phyloP scores from a whole-genome alignment of 441 rosid species.

The Aquilaria agallochum region DNA sequence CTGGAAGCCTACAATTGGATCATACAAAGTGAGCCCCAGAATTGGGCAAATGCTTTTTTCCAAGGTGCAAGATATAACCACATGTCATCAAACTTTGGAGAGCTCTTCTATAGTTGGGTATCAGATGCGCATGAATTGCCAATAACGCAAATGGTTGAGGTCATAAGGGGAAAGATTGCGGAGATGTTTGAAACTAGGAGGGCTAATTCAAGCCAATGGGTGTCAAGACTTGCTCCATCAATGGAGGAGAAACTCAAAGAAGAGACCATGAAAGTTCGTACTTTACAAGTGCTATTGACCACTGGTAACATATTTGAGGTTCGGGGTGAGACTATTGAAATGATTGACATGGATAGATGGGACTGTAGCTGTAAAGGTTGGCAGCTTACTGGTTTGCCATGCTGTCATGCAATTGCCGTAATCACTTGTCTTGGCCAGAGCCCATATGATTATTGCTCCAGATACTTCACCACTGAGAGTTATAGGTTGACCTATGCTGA shows the following conservation, averaged over 20 bases:
- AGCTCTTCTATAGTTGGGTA: slow-evolving; percentile 75
- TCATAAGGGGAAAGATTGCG: slow-evolving; percentile 66
- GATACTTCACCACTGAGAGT: slow-evolving; percentile 62
- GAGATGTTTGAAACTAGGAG: slow-evolving; percentile 51
- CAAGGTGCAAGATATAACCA: slow-evolving; percentile 86
- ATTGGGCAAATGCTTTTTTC: slow-evolving; percentile 87
- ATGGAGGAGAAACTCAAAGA: slow-evolving; percentile 76
- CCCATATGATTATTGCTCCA: slow-evolving; percentile 73
- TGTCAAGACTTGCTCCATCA: slow-evolving; percentile 64
- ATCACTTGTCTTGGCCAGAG: slow-evolving; percentile 45
- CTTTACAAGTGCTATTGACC: slow-evolving; percentile 49
- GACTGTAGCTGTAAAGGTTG: slow-evolving; percentile 87
- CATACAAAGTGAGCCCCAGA: slow-evolving; percentile 71
- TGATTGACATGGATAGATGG: slow-evolving; percentile 66
- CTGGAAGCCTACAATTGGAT: slow-evolving; percentile 83
- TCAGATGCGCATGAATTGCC: slow-evolving; percentile 82
- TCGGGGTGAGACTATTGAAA: slow-evolving; percentile 69
- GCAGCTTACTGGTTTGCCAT: slow-evolving; percentile 85
- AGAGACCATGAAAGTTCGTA: slow-evolving; percentile 45
- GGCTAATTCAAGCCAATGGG: slow-evolving; percentile 47
- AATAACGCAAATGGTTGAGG: slow-evolving; percentile 88
- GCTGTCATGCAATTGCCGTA: slow-evolving; percentile 75
- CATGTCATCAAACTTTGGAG: slow-evolving; percentile 76
- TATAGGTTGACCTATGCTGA: slow-evolving; percentile 68
- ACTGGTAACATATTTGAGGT: slow-evolving; percentile 70